Evolutionary conservation across 176 grass and related monocot species (phyloP).

Genomic region (Poa annua): DNA sequence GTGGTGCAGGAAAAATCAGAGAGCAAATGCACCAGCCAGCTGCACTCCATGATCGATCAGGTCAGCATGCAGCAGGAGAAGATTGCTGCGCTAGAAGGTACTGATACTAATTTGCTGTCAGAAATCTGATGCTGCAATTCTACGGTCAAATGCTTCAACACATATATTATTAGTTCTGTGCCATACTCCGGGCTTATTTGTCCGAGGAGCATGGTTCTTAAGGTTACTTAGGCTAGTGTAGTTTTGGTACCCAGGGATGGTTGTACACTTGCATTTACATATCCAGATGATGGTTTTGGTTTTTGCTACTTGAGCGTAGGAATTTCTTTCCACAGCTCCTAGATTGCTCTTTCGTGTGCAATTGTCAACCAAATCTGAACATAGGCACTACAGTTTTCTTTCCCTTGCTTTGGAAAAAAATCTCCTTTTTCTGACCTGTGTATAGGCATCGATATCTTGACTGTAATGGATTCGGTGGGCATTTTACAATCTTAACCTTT

Average conservation of each 20-base stretch:
- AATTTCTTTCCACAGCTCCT: not conserved
- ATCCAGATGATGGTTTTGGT: conserved; percentile 13
- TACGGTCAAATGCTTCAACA: not conserved
- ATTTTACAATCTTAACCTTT: conserved; percentile 29
- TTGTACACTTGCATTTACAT: not conserved
- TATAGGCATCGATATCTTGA: not conserved
- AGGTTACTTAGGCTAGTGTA: not conserved
- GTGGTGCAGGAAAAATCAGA: conserved; percentile 70
- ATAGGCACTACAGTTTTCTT: not conserved
- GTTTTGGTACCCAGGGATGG: not conserved
- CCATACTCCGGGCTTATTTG: not conserved
- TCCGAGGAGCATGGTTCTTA: not conserved
- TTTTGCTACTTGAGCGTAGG: not conserved
- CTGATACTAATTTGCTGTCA: not conserved
- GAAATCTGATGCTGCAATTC: not conserved
- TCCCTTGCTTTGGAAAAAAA: not conserved
- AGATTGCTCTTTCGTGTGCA: not conserved
- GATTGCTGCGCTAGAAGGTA: conserved; percentile 90
- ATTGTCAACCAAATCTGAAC: not conserved
- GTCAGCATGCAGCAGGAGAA: conserved; percentile 88
- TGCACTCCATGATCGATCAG: conserved; percentile 80
- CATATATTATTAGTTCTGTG: not conserved
- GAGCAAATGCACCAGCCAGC: conserved; percentile 74
- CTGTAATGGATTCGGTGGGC: not conserved
- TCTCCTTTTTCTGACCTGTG: not conserved